These are phyloP conservation scores for Neonectria neomacrospora DNA, from an alignment of 2,329 filamentous ascomycete genomes.

Conservation along the genomic window DNA sequence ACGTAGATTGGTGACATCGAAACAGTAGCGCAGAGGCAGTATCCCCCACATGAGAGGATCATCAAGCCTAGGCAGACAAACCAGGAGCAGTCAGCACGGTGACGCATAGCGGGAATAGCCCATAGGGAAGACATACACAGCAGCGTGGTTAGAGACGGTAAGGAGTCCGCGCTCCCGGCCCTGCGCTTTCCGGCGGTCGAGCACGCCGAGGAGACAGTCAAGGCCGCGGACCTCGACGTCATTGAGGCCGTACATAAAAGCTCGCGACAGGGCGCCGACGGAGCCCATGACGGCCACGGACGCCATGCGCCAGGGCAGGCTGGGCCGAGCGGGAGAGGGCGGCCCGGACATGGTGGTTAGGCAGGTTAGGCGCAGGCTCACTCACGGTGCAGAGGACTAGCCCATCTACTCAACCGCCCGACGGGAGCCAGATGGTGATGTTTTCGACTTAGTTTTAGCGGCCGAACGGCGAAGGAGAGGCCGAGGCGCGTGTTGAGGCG, in stretches of 20 bases:
- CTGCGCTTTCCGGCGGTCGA: slow-evolving; percentile 77
- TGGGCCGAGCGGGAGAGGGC: slow-evolving; percentile 57
- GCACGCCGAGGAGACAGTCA: slow-evolving; percentile 76
- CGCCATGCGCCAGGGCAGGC: slow-evolving; percentile 75
- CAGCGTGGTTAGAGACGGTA: slow-evolving; percentile 68
- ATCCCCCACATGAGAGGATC: slow-evolving; percentile 95
- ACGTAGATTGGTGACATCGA: slow-evolving; percentile 79
- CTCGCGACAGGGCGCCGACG: slow-evolving; percentile 75
- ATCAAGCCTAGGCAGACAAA: slow-evolving; percentile 73
- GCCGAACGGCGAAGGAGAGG: slow-evolving; percentile 4
- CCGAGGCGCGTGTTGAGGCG: slow-evolving; percentile 4
- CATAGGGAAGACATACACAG: slow-evolving; percentile 48
- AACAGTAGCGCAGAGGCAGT: slow-evolving; percentile 78
- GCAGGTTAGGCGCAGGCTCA: background rate
- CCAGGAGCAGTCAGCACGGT: slow-evolving; percentile 18
- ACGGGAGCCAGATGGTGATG: slow-evolving; percentile 1
- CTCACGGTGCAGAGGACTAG: background rate
- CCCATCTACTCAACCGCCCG: slow-evolving; percentile 10
- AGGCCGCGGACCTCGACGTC: slow-evolving; percentile 81
- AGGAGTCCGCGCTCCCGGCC: slow-evolving; percentile 80
- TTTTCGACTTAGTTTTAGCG: background rate
- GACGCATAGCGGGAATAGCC: background rate
- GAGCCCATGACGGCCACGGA: slow-evolving; percentile 81
- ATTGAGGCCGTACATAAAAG: slow-evolving; percentile 81
- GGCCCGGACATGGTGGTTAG: slow-evolving; percentile 36